phyloP scores from a whole-genome alignment of 768 basidiomycete genomes.

The Mrakia gelida region DNA sequence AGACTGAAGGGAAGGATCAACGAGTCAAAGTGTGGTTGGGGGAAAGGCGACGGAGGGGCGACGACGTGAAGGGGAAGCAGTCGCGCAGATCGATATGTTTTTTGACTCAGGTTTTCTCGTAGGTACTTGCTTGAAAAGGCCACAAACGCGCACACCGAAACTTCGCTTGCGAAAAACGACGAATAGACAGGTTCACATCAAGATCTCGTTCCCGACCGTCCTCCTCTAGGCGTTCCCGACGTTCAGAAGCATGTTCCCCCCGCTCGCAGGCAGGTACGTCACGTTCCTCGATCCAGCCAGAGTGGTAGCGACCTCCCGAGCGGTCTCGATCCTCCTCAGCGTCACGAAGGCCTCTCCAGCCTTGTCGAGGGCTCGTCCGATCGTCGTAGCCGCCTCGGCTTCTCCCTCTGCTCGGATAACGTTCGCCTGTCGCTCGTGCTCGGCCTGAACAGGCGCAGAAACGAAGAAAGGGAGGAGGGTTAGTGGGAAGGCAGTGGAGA shows the following conservation, averaged over 20 bases:
- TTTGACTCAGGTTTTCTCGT: too few relatives aligned
- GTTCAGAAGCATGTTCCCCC: slow-evolving; percentile 75
- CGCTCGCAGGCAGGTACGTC: slow-evolving; percentile 78
- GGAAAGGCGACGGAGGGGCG: slow-evolving; percentile 40
- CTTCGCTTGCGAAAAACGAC: too few relatives aligned
- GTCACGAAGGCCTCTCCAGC: slow-evolving; percentile 95
- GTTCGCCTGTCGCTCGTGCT: slow-evolving; percentile 97
- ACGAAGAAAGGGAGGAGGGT: neutral
- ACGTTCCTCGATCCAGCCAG: slow-evolving; percentile 62
- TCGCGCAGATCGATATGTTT: neutral
- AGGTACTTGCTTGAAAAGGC: too few relatives aligned
- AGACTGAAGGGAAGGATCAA: slow-evolving; percentile 38
- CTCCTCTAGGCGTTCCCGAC: slow-evolving; percentile 45
- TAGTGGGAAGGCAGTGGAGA: too few relatives aligned
- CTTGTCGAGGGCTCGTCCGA: slow-evolving; percentile 82
- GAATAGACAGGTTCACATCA: neutral
- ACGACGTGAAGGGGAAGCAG: neutral
- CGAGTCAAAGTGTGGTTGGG: slow-evolving; percentile 47
- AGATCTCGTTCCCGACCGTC: neutral
- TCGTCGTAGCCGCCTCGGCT: slow-evolving; percentile 92
- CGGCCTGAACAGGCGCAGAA: slow-evolving; percentile 58
- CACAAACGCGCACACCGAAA: too few relatives aligned
- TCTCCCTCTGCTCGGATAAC: slow-evolving; percentile 98
- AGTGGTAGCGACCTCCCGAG: slow-evolving; percentile 91
- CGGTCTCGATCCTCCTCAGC: slow-evolving; percentile 93